Base-by-base conservation (phyloP, 2,329 filamentous ascomycete genomes). In the Cucurbitaria berberidis region DNA sequence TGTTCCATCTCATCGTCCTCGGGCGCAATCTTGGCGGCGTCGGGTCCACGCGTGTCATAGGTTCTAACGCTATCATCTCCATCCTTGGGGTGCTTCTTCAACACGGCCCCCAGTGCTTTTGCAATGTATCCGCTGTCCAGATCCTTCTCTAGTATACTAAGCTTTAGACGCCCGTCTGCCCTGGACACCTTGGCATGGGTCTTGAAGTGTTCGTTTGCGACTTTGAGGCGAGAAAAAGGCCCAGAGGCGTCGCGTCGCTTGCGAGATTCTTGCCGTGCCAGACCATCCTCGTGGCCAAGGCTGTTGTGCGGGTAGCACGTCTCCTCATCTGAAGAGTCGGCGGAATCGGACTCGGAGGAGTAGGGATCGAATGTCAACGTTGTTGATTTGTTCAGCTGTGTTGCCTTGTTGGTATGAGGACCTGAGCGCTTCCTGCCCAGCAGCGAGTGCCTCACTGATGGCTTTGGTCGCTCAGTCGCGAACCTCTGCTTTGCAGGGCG, bases 121-220 rank as follows among this genome's bases (percentile, higher is more conserved):
- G 88, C 88, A 22, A 92, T 78, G 62, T 90, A 91, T 10, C 89
- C 89, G 1, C 79, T 86, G 59, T 88, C 86, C 50, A 82, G 82
- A 1, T 84, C 87, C 67, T 92, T 89, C 47, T 88, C 87, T 7
- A 66, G 38, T 65, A 92, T 81, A 4, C 86, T 88, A 56, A 93
- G 89, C 56, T 85, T 86, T 43, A 93, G 74, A 19, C 89, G 82
- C 0, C 89, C 89, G 69, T 92, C 89, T 41, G 78, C 81, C 70
- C 85, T 88, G 2, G 82, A 86, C 1, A 90, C 82, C 57, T 80
- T 85, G 21, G 87, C 88, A 57, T 81, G 85, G 1, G 86, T 89
- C 18, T 78, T 80, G 72, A 86, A 89, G 44, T 88, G 77, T 3
- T 89, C 81, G 61, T 90, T 88, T 5, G 80, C 81, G 16, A 90